A percentile compares a stretch with the other conserved stretches of the same genome.
Evolutionary conservation across 139 green algal genomes (phyloP).

Genomic region (Coelastrella sp.): DNA sequence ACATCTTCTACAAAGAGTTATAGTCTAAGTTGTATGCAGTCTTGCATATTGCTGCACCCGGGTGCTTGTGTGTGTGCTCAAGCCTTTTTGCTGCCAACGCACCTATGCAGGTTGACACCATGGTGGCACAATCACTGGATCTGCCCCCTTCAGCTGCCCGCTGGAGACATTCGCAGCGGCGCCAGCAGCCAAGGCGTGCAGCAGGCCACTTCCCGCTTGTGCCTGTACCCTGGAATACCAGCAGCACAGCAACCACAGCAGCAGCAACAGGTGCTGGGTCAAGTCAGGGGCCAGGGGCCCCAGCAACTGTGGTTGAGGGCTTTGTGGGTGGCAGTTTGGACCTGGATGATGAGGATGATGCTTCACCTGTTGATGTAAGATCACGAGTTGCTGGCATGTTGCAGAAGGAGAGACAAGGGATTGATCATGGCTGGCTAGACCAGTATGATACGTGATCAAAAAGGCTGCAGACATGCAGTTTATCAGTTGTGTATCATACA

Average conservation of each 20-base stretch:
- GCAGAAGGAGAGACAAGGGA: slow-evolving; percentile 46
- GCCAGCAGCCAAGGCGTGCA: slow-evolving; percentile 1
- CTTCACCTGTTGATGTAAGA: slow-evolving; percentile 13
- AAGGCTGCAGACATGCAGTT: too few species aligned
- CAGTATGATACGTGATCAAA: neutral
- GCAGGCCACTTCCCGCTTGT: slow-evolving; percentile 30
- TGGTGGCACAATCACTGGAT: slow-evolving; percentile 85
- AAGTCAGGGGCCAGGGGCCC: slow-evolving; percentile 1
- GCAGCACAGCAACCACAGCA: neutral
- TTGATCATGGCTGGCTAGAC: neutral
- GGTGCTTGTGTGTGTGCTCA: too few species aligned
- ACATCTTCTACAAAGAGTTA: too few species aligned
- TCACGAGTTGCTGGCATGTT: slow-evolving; percentile 59
- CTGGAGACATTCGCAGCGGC: slow-evolving; percentile 66
- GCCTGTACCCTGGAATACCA: neutral
- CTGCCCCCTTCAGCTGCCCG: slow-evolving; percentile 71
- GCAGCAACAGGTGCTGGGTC: neutral
- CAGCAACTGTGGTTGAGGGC: neutral
- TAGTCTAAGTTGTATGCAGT: too few species aligned
- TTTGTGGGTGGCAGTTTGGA: slow-evolving; percentile 15
- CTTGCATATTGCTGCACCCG: too few species aligned
- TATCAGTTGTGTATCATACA: too few species aligned
- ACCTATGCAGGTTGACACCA: slow-evolving; percentile 54
- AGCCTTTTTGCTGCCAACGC: neutral
- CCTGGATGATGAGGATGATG: neutral